A percentile compares a stretch with the other conserved stretches of the same genome.
Evolutionary conservation across 129 eudicot genomes (phyloP).

Genomic region (Pulicaria dysenterica): DNA sequence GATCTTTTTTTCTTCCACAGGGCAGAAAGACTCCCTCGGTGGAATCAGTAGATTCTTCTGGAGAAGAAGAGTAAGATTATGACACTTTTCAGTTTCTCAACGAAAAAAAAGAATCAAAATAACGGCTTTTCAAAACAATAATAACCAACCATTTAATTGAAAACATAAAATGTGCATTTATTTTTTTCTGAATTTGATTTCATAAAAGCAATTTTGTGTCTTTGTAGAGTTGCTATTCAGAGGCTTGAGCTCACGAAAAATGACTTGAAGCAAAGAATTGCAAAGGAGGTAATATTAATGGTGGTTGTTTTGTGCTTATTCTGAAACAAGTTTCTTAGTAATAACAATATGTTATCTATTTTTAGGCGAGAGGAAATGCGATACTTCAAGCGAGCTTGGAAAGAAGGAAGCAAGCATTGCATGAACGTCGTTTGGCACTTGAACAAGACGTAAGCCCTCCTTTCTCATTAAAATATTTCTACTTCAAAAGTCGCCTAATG

Average conservation of each 20-base stretch:
- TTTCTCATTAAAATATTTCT: not conserved
- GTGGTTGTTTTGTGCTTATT: slow-evolving; percentile 20
- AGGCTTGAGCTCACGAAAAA: slow-evolving; percentile 87
- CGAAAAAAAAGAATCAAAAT: not conserved
- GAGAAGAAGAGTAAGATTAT: slow-evolving; percentile 84
- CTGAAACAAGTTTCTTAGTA: not conserved
- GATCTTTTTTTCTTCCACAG: slow-evolving; percentile 35
- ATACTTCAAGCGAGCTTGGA: slow-evolving; percentile 97
- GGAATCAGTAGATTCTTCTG: slow-evolving; percentile 78
- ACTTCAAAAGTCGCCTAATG: too few relatives aligned
- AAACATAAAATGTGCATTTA: not conserved
- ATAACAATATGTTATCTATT: slow-evolving; percentile 17
- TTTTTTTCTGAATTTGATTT: slow-evolving; percentile 5
- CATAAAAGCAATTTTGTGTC: slow-evolving; percentile 2
- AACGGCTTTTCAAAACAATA: not conserved
- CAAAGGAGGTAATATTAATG: slow-evolving; percentile 66
- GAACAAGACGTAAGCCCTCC: slow-evolving; percentile 83
- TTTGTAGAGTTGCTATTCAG: slow-evolving; percentile 77
- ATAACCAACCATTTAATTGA: not conserved
- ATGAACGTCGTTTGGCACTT: slow-evolving; percentile 94
- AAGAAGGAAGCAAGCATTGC: slow-evolving; percentile 95
- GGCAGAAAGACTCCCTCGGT: slow-evolving; percentile 66
- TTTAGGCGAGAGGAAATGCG: slow-evolving; percentile 92
- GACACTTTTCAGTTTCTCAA: not conserved
- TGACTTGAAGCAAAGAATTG: slow-evolving; percentile 86